These are phyloP conservation scores for Chrysophaeum taylorii DNA, from an alignment of 352 stramenopile species.

Conservation along the genomic window DNA sequence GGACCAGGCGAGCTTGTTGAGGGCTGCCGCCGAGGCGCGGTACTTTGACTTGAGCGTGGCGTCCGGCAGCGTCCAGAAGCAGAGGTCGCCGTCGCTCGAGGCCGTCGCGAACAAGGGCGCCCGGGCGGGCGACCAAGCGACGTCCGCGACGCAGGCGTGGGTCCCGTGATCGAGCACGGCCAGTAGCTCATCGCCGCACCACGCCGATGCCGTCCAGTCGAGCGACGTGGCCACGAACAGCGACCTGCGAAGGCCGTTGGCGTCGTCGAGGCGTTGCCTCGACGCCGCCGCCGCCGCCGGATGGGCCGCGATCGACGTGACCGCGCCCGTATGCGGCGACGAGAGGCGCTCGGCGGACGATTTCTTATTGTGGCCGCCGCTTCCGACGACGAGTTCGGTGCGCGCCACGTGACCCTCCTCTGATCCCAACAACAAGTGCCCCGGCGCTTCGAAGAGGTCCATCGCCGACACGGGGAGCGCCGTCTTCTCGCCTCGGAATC, in stretches of 20 bases:
- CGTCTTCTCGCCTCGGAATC: not conserved
- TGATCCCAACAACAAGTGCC: not conserved
- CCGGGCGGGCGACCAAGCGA: not conserved
- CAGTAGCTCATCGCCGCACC: not conserved
- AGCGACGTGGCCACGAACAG: not conserved
- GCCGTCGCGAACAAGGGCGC: not conserved
- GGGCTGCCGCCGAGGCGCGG: not conserved
- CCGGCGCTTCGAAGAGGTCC: not conserved
- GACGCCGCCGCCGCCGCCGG: not conserved
- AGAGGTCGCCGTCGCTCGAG: too few species aligned
- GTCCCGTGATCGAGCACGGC: not conserved
- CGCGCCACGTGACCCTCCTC: too few species aligned
- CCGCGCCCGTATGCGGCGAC: not conserved
- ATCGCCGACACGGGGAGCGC: not conserved
- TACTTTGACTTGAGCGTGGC: not conserved
- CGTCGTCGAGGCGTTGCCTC: not conserved
- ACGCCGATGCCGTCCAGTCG: not conserved
- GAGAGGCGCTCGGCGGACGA: not conserved
- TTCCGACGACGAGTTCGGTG: not conserved
- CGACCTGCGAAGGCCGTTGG: not conserved
- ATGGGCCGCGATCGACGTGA: not conserved
- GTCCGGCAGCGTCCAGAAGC: too few species aligned
- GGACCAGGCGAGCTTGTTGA: not conserved
- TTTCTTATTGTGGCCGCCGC: not conserved
- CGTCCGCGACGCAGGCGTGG: not conserved